Evolutionary conservation across 2,329 filamentous ascomycete genomes (phyloP), one percentile per base, ranked within the genome.

Genomic region (Xylaria digitata): DNA sequence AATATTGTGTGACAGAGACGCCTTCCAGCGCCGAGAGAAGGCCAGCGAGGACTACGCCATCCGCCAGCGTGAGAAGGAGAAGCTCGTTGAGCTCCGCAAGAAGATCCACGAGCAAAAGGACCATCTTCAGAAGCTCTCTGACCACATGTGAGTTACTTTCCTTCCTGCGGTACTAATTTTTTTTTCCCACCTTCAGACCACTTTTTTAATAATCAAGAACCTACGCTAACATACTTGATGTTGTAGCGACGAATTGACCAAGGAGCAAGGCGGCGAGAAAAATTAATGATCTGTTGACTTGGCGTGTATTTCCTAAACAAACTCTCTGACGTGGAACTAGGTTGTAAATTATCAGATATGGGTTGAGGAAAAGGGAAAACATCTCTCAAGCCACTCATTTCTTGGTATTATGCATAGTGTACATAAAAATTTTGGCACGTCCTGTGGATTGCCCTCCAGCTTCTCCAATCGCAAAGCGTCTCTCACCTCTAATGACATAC

Each of bases 1-100:
- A 13, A 42, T 32, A 40, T 34, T 6, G 2, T 34, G 21, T 9
- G n/a, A 60, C 72, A 97, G 95, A 75, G 95, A 99, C 79, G 89
- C 93, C 64, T 99, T 97, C 88, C 93, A 90, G 83, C 91, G 91
- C 83, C 93, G 96, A 75, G 96, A 99, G 83, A 88, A 90, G 79
- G 95, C 95, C 73, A 86, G 84, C 78, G 96, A 98, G 84, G 90
- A 94, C 80, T 88, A 88, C 74, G 92, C 92, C 82, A 94, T 99
- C 82, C 89, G 89, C 76, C 85, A 92, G 84, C 92, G 94, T 78
- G 96, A 98, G 87, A 89, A 89, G 83, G 90, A 94, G 84, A 97
- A 97, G 93, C 90, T 97, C 70, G 75, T 87, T 59, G 87, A 88
- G 78, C 89, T 97, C 75, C 90, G 88, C 82, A 85, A 87, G 83